phyloP scores from a whole-genome alignment of 2,329 filamentous ascomycete species.

The Aspergillus terreus region DNA sequence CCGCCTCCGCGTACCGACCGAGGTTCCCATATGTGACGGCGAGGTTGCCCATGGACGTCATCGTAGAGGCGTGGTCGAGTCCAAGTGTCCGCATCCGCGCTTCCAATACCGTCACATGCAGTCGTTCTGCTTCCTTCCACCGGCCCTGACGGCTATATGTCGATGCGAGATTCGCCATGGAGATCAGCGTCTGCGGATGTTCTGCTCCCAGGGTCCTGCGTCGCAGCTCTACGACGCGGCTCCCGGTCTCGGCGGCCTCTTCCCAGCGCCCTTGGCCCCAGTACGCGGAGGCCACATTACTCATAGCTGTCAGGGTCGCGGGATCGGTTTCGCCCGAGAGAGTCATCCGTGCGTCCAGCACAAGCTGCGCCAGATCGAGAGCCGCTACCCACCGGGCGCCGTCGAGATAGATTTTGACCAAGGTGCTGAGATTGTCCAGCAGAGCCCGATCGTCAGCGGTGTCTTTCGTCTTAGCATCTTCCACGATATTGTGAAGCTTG shows the following conservation, averaged over 20 bases:
- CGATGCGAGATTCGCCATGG: conserved; percentile 9
- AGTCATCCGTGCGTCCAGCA: conserved; percentile 1
- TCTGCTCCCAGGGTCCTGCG: conserved; percentile 1
- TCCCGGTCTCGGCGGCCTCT: conserved; percentile 4
- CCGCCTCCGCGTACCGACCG: conserved; percentile 6
- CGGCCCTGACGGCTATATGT: conserved; percentile 5
- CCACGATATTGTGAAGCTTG: neutral
- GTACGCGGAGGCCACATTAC: conserved; percentile 7
- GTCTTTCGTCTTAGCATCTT: neutral
- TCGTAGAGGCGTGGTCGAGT: conserved; percentile 3
- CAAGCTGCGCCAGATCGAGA: conserved; percentile 2
- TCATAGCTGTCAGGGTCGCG: conserved; percentile 4
- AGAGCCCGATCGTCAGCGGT: neutral
- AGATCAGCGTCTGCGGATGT: conserved; percentile 5
- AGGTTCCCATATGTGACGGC: conserved; percentile 6
- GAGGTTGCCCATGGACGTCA: conserved; percentile 7
- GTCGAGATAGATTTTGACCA: conserved; percentile 6
- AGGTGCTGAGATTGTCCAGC: neutral
- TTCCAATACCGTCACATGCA: conserved; percentile 3
- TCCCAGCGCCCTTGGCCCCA: conserved; percentile 7
- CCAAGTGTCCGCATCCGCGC: conserved; percentile 1
- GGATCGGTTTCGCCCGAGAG: conserved; percentile 1
- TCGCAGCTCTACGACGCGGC: neutral
- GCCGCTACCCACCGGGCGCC: conserved; percentile 4
- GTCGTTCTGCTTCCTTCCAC: conserved; percentile 2